A percentile compares a stretch with the other conserved stretches of the same genome.
These are phyloP conservation scores for Pharnaceum exiguum DNA, from an alignment of 148 eudicot species.

Conservation along the genomic window DNA sequence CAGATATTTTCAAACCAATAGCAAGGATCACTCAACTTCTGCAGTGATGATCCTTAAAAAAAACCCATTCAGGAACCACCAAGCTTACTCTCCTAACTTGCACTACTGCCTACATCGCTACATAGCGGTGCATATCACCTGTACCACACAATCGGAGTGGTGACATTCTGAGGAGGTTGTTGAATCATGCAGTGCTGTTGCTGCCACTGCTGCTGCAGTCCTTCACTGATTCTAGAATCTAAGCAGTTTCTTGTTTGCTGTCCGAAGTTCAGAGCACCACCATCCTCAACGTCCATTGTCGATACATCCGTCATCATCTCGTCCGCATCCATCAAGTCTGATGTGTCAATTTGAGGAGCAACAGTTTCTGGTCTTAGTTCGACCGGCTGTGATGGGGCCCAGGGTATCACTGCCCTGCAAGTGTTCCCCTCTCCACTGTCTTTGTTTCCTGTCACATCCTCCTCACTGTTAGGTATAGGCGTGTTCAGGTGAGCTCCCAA, in stretches of 20 bases:
- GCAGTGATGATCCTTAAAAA: background rate
- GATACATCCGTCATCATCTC: constrained; percentile 40
- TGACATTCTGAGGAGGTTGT: constrained; percentile 46
- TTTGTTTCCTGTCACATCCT: constrained; percentile 17
- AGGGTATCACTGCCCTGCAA: constrained; percentile 76
- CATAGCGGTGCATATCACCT: constrained; percentile 21
- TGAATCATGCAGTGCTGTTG: constrained; percentile 76
- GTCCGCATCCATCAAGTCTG: constrained; percentile 67
- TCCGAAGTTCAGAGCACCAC: constrained; percentile 2
- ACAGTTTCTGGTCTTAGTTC: constrained; percentile 14
- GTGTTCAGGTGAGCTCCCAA: constrained; percentile 27
- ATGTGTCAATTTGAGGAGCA: constrained; percentile 4
- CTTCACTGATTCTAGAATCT: constrained; percentile 17
- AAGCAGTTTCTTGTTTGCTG: constrained; percentile 11
- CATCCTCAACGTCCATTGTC: constrained; percentile 70
- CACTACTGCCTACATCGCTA: constrained; percentile 2
- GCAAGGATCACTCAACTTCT: too few species aligned
- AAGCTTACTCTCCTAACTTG: background rate
- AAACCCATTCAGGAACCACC: background rate
- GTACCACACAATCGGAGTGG: constrained; percentile 61
- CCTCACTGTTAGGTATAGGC: constrained; percentile 11
- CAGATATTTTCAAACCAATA: too few species aligned
- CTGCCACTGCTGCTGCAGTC: constrained; percentile 56
- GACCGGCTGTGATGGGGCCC: constrained; percentile 45
- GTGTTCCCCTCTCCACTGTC: constrained; percentile 10